Evolutionary conservation across 1,284 basidiomycete species (phyloP), one percentile per base, ranked within the genome.

Genomic region (Naganishia liquefaciens): DNA sequence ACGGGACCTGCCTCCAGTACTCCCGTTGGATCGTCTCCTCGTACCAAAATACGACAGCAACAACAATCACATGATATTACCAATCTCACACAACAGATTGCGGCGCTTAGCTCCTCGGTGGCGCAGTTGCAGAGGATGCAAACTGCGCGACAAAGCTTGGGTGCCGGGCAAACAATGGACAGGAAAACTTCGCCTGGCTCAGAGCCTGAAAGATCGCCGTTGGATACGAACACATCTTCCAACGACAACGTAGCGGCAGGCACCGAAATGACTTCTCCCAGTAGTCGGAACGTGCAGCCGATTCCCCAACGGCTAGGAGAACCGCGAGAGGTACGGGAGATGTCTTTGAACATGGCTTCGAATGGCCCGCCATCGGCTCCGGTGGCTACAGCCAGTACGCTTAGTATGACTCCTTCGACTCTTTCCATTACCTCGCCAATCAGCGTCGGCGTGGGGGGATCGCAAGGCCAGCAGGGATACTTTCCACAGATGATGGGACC

Each of bases 41-140:
- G 25, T 17, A 49, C 30, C 23, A 58, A 49, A 15, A 7, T 49
- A 49, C 57, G 63, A 33, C 74, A 80, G 27, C 68, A 43, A 69
- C 64, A 33, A 68, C 70, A 44, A 57, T 68, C 17, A 88, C 89
- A 75, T 15, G 89, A 91, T 75, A 85, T 93, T 64, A 81, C 85
- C 10, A 84, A 86, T 52, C 88, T 93, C 46, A 88, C 89, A 10
- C 88, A 89, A 72, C 86, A 90, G 58, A 80, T 93, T 62, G 88
- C 88, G 70, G 89, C 88, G 15, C 80, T 93, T 68, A 92, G 90
- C 30, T 86, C 87, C 0, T 90, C 89, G n/a, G 90, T 93, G 53
- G 88, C 90, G 21, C 91, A 93, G 28, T 49, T 64, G 40, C 67
- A 63, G 30, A 51, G 54, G 25, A 62, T 65, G 58, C 53, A 62